Conservation (phyloP, 2,329 filamentous ascomycete species). For the Bipolaris bicolor region DNA sequence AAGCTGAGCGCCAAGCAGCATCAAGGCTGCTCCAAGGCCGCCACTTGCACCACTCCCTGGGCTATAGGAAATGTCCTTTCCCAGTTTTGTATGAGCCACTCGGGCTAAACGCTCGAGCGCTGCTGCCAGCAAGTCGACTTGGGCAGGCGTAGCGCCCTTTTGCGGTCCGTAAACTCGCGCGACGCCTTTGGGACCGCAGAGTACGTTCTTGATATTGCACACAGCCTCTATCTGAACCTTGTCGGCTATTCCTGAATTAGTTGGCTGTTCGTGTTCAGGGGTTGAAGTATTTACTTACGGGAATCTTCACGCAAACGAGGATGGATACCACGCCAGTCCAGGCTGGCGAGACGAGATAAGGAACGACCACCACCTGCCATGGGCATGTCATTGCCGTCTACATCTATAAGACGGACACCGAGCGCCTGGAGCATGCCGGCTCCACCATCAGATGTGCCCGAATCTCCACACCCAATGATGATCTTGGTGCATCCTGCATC, state of each 20-base stretch:
- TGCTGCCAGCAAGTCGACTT: conserved; percentile 52
- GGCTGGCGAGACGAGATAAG: conserved; percentile 46
- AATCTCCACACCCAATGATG: conserved; percentile 61
- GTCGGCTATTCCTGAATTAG: conserved; percentile 20
- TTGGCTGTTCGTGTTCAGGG: not conserved
- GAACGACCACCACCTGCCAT: conserved; percentile 52
- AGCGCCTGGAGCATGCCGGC: conserved; percentile 62
- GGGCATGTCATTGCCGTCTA: conserved; percentile 47
- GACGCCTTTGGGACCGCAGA: conserved; percentile 58
- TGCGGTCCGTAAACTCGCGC: conserved; percentile 60
- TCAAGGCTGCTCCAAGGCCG: conserved; percentile 59
- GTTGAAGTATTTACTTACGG: conserved; percentile 19
- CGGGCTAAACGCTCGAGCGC: conserved; percentile 54
- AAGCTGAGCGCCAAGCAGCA: conserved; percentile 56
- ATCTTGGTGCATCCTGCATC: conserved; percentile 55
- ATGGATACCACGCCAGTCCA: conserved; percentile 52
- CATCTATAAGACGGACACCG: conserved; percentile 54
- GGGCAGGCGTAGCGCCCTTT: conserved; percentile 56
- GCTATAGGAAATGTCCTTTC: conserved; percentile 45
- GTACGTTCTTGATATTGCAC: conserved; percentile 60
- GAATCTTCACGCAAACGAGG: conserved; percentile 39
- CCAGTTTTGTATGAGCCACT: conserved; percentile 45
- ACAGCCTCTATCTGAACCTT: conserved; percentile 56
- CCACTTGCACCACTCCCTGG: conserved; percentile 61
- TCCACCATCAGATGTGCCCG: conserved; percentile 61